phyloP scores from a whole-genome alignment of 441 rosid genomes.

The Adansonia gregorii region DNA sequence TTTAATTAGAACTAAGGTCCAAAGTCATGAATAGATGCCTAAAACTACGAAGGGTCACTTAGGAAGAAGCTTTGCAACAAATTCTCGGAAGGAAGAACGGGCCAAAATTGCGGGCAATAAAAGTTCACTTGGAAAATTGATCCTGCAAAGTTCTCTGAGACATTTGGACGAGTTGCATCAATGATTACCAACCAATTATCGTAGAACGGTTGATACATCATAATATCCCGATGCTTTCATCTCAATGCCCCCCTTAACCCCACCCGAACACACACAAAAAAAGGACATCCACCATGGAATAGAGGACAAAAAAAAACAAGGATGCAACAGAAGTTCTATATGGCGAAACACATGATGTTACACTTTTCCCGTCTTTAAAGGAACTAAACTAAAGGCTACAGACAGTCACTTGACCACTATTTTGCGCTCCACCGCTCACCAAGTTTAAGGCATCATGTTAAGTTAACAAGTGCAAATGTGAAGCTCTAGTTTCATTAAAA shows the following conservation, averaged over 20 bases:
- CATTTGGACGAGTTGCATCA: neutral
- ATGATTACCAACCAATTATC: neutral
- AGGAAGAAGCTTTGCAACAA: too few species aligned
- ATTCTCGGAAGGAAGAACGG: too few species aligned
- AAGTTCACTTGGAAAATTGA: too few species aligned
- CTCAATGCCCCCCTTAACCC: neutral
- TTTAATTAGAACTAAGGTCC: neutral
- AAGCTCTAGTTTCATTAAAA: neutral
- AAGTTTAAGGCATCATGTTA: neutral
- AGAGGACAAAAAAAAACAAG: neutral
- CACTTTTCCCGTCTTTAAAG: neutral
- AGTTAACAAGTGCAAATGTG: neutral
- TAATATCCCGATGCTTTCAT: neutral
- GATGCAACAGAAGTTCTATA: neutral
- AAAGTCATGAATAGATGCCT: neutral
- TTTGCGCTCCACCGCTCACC: neutral
- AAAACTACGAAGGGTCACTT: neutral
- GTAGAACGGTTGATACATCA: too few species aligned
- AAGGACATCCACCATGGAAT: neutral
- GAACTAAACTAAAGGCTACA: constrained; percentile 5
- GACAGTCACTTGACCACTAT: neutral
- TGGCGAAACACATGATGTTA: neutral
- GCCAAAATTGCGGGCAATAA: too few species aligned
- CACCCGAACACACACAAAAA: neutral
- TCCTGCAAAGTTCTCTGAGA: neutral